Evolutionary conservation across 164 flowering plant genomes (phyloP), one percentile per base, ranked within the genome.

Genomic region (Sextonia rubra): DNA sequence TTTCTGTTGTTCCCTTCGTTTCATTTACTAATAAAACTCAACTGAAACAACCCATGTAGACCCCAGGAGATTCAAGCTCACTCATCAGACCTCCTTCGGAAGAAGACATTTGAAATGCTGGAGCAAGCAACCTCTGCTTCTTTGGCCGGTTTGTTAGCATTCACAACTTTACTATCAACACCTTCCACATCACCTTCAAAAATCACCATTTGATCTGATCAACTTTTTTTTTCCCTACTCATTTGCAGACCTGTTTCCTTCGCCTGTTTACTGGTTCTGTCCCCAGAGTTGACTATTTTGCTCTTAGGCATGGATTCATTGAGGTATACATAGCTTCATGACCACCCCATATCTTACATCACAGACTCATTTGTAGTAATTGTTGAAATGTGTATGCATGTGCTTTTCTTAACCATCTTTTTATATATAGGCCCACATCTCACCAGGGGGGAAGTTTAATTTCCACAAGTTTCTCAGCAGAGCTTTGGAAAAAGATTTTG

Each of bases 281-380:
- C 47, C 85, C 85, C 63, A 87, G 77, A 78, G 82, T 76, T 14
- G 92, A 90, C 70, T 90, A 90, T 68, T 63, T 90, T 30, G 85
- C 84, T 73, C 91, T 90, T 63, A 83, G 95, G 29, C 91, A 87
- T 79, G 92, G 95, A 44, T 90, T 90, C 78, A 84, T 87, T n/a
- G 75, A 48, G 83, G 95, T 64, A 18, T 8, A 37, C 11, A 37
- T 9, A 37, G 9, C 44, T 8, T 37, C 44, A 37, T 7, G 47
- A 1, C 23, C 22, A 64, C 20, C 18, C 20, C 24, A 37, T 5
- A 37, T 17, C 22, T 15, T 47, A 58, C 20, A 26, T 65, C 29
- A 23, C 4, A 26, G n/a, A 52, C 64, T 12, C 9, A 26, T n/a
- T 9, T 66, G 18, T 58, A 11, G 23, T 58, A 37, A 37, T 37